Conservation (phyloP, 192 early-diverging fungal genomes). For the Rhizophagus prolifer region DNA sequence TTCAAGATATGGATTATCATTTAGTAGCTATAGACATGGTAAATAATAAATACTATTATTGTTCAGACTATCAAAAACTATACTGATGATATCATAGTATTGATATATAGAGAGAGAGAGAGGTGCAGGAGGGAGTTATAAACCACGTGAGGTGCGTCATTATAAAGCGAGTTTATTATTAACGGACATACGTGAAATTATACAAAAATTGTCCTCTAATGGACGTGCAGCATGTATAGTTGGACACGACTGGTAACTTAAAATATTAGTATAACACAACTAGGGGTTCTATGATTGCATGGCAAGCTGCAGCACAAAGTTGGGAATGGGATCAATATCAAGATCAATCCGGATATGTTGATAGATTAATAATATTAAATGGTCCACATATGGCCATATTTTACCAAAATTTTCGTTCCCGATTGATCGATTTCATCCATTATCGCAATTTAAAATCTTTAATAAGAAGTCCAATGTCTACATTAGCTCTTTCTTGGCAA, state of each 20-base stretch:
- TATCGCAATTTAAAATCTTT: background rate
- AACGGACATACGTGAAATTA: background rate
- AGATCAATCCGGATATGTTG: background rate
- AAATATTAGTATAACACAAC: no score
- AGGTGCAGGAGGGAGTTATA: background rate
- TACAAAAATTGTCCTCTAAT: slow-evolving; percentile 4
- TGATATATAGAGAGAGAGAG: background rate
- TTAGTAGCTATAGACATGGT: slow-evolving; percentile 34
- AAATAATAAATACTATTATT: background rate
- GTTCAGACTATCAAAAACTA: background rate
- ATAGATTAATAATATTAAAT: background rate
- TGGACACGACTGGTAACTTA: slow-evolving; percentile 9
- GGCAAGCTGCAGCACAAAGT: slow-evolving; percentile 16
- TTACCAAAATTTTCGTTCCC: background rate
- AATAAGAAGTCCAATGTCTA: background rate
- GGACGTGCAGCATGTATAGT: background rate
- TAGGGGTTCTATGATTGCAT: slow-evolving; percentile 4
- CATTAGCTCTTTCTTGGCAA: background rate
- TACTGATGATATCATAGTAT: background rate
- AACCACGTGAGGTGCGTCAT: background rate
- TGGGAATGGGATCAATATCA: slow-evolving; percentile 19
- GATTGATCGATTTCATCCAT: background rate
- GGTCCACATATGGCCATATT: background rate
- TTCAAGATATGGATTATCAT: slow-evolving; percentile 28
- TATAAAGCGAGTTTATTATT: background rate